phyloP scores from a whole-genome alignment of 805 yeast species.

The Sugiyamaella marilandica region DNA sequence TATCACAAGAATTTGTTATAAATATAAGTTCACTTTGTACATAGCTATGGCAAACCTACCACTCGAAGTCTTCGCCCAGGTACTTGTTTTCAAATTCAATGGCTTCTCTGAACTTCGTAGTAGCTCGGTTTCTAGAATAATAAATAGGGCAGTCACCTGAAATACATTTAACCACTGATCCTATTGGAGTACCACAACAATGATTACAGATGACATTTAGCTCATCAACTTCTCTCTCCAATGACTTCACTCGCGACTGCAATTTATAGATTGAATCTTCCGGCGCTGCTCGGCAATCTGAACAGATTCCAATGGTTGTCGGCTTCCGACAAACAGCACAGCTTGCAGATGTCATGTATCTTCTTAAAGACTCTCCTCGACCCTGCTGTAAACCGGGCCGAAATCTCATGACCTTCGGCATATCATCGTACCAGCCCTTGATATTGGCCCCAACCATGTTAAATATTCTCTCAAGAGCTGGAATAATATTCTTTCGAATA shows the following conservation, averaged over 20 bases:
- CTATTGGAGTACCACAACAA: constrained; percentile 31
- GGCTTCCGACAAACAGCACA: constrained; percentile 20
- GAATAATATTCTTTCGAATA: constrained; percentile 74
- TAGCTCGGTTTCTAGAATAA: constrained; percentile 47
- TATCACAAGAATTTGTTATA: no score
- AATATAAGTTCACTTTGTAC: no score
- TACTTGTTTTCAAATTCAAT: neutral
- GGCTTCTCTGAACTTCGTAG: constrained; percentile 2
- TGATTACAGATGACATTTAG: constrained; percentile 27
- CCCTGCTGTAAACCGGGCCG: constrained; percentile 5
- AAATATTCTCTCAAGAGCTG: constrained; percentile 84
- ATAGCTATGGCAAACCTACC: no score
- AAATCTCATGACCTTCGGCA: constrained; percentile 45
- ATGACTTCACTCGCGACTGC: constrained; percentile 13
- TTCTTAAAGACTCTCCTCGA: constrained; percentile 12
- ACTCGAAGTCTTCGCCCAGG: neutral
- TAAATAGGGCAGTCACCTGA: constrained; percentile 65
- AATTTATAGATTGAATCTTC: constrained; percentile 14
- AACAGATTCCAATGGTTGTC: constrained; percentile 9
- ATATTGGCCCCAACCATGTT: constrained; percentile 79
- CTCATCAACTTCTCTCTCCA: constrained; percentile 18
- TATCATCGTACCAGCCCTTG: constrained; percentile 64
- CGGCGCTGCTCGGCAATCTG: constrained; percentile 17
- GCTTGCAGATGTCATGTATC: constrained; percentile 17
- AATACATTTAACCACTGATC: constrained; percentile 40